Base-by-base conservation (phyloP, 257 asterid species). In the Mentha longifolia region DNA sequence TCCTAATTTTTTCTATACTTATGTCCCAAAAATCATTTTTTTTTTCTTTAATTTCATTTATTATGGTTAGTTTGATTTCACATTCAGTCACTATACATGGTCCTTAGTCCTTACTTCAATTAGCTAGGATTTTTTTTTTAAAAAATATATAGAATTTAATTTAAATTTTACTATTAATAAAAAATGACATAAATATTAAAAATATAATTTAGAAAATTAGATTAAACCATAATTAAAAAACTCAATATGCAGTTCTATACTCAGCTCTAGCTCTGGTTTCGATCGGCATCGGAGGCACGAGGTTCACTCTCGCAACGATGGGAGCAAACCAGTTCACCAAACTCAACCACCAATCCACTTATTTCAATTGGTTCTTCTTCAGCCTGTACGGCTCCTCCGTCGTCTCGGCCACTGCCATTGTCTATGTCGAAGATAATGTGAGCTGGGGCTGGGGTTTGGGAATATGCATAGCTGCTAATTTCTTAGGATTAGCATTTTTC, bases 301-400 rank as follows among this genome's bases (percentile, higher is more conserved):
- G 88, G 9, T 81, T 66, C 65, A 77, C 83, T 14, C 22, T 79
- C 1, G 81, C 79, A 33, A 79, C 92, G 4, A 79, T 81, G 68
- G 88, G 90, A 25, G 92, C 92, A 7, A 69, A 85, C 12, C 90
- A 87, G 65, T 59, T 82, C 20, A 50, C 77, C 0, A 65, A 56
- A 8, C 79, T 78, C 43, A 59, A 68, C 4, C 77, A 79, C 28
- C 85, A 77, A 16, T 72, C 72, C 2, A 70, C 65, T 58, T 84
- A 58, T 42, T 87, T 87, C 35, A 82, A 81, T 17, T 84, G 89
- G 89, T 87, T 19, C 50, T 82, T 87, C 65, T 59, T 73, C 74
- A 61, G 78, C 10, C 10, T 66, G 10, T 81, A 85, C 20, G 12
- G 46, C 4, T 43, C 77, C 17, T 6, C 62, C 1, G 46, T 82